A percentile compares a stretch with the other conserved stretches of the same genome.
Conservation (phyloP, 2,329 filamentous ascomycete species). For the Ramularia endophylla region DNA sequence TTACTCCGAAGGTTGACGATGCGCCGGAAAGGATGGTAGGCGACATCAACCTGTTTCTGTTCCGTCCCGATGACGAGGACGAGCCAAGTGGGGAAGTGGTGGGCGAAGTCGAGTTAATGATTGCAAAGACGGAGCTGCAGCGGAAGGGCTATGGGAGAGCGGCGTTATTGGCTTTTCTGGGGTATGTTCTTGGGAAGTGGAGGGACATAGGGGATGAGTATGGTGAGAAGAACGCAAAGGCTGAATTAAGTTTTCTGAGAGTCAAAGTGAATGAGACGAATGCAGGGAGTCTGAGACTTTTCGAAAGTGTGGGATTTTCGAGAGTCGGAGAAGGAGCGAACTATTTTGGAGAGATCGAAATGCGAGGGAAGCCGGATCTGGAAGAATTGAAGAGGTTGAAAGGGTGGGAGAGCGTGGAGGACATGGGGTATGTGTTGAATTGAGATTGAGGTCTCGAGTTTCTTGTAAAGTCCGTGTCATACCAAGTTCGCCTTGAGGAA, state of each 20-base stretch:
- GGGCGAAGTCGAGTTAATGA: slow-evolving; percentile 84
- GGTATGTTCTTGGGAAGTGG: slow-evolving; percentile 57
- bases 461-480: too few species aligned
- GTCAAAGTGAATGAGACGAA: slow-evolving; percentile 59
- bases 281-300: slow-evolving; percentile 51
- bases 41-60: slow-evolving; percentile 64
- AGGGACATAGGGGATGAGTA: slow-evolving; percentile 39
- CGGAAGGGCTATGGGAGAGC: slow-evolving; percentile 60
- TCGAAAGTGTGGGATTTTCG: slow-evolving; percentile 55
- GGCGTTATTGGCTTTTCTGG: slow-evolving; percentile 61
- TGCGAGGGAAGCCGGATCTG: slow-evolving; percentile 36
- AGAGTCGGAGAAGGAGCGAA: slow-evolving; percentile 47
- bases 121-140: slow-evolving; percentile 56
- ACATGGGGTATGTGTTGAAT: slow-evolving; percentile 8
- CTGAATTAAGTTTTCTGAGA: slow-evolving; percentile 43
- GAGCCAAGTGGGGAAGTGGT: slow-evolving; percentile 38
- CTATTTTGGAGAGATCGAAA: slow-evolving; percentile 64
- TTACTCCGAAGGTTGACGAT: slow-evolving; percentile 48
- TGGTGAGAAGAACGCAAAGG: slow-evolving; percentile 6
- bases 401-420: slow-evolving; percentile 13
- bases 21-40: slow-evolving; percentile 43
- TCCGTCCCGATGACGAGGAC: slow-evolving; percentile 45
- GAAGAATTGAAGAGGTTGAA: slow-evolving; percentile 9
- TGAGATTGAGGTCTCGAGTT: too few species aligned
- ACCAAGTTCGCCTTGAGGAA: too few species aligned